phyloP scores from a whole-genome alignment of 306 rosid genomes.

The Cicer cuneatum region DNA sequence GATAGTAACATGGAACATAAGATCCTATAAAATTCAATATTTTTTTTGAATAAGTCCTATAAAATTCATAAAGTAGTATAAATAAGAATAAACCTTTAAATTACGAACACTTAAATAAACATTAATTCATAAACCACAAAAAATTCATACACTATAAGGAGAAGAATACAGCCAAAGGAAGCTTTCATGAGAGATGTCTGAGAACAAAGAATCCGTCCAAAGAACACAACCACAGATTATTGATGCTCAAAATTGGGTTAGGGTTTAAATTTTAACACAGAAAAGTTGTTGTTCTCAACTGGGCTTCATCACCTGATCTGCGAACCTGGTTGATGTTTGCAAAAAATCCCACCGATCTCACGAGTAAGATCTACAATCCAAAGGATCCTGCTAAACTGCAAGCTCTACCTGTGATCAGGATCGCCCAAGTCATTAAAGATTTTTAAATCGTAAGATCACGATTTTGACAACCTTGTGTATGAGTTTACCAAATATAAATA shows the following conservation, averaged over 20 bases:
- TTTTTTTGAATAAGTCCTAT: neutral
- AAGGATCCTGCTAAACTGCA: neutral
- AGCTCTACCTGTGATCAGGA: neutral
- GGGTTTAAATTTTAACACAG: neutral
- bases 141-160: neutral
- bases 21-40: neutral
- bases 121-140: neutral
- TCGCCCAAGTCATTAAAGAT: neutral
- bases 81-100: neutral
- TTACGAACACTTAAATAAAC: neutral
- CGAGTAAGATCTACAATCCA: neutral
- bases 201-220: neutral
- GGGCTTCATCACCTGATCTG: neutral
- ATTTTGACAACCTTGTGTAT: neutral
- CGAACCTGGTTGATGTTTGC: neutral
- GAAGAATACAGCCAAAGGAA: neutral
- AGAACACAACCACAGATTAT: neutral
- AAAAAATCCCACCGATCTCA: neutral
- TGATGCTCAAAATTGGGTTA: no score
- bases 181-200: neutral
- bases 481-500: conserved; percentile 11
- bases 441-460: neutral
- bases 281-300: neutral
- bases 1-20: neutral
- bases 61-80: neutral